These are phyloP conservation scores for Euryodendron excelsum DNA, from an alignment of 148 eudicot genomes.

Conservation along the genomic window DNA sequence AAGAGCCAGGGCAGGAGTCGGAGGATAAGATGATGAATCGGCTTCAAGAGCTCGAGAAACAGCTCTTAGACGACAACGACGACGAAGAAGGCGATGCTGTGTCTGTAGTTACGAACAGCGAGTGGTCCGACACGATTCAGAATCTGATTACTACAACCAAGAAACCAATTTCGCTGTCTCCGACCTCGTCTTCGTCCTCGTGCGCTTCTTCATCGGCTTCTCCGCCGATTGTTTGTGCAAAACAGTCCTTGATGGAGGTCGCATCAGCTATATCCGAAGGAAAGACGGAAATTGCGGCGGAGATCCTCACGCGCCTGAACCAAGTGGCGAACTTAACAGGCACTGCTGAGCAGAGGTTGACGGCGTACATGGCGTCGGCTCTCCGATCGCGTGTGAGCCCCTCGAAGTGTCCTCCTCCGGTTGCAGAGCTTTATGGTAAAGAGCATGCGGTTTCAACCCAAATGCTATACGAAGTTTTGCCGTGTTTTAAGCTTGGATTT, in stretches of 20 bases:
- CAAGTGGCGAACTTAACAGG: constrained; percentile 45
- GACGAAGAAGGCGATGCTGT: constrained; percentile 49
- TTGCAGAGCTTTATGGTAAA: constrained; percentile 32
- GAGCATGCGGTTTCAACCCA: constrained; percentile 50
- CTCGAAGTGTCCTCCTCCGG: constrained; percentile 30
- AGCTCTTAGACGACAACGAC: constrained; percentile 62
- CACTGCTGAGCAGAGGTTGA: constrained; percentile 57
- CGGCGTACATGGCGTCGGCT: constrained; percentile 49
- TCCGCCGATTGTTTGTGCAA: constrained; percentile 23
- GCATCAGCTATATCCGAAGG: constrained; percentile 70
- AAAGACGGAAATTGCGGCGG: constrained; percentile 31
- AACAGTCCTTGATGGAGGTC: constrained; percentile 56
- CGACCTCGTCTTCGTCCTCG: constrained; percentile 73
- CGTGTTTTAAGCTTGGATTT: constrained; percentile 70
- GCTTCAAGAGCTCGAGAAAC: constrained; percentile 76
- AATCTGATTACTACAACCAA: constrained; percentile 35
- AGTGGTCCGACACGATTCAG: constrained; percentile 85
- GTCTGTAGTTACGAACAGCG: constrained; percentile 70
- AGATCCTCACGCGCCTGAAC: constrained; percentile 47
- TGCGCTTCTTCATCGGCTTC: constrained; percentile 57
- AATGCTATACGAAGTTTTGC: constrained; percentile 53
- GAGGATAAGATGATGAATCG: constrained; percentile 41
- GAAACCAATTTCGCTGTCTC: constrained; percentile 48
- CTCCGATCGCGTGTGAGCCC: constrained; percentile 54
- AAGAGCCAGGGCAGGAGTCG: constrained; percentile 20